A percentile compares a stretch with the other conserved stretches of the same genome.
phyloP scores from a whole-genome alignment of 768 basidiomycete genomes.

The Mycena crocata region DNA sequence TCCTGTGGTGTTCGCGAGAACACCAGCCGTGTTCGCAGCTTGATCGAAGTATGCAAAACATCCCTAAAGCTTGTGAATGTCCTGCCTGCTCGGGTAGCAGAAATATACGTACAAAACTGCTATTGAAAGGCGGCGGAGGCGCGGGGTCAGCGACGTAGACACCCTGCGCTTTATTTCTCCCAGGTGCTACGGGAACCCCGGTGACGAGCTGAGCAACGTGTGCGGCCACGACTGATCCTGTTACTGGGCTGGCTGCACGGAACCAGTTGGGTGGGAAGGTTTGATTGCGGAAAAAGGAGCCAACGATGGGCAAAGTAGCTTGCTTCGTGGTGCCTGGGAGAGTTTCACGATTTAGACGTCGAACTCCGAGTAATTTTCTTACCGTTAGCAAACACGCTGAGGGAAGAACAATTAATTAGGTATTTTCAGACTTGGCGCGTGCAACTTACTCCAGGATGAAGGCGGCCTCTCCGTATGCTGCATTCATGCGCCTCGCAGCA shows the following conservation, averaged over 20 bases:
- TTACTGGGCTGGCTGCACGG: conserved; percentile 24
- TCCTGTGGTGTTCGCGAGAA: conserved; percentile 26
- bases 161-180: conserved; percentile 28
- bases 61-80: background rate
- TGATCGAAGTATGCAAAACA: conserved; percentile 29
- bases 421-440: background rate
- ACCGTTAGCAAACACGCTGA: conserved; percentile 31
- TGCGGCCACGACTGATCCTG: conserved; percentile 6
- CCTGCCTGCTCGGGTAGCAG: background rate
- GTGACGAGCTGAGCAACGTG: background rate
- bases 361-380: background rate
- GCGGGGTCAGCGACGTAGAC: conserved; percentile 27
- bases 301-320: conserved; percentile 23
- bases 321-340: conserved; percentile 27
- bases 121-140: conserved; percentile 30
- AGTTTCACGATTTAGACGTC: background rate
- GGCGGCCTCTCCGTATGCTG: conserved; percentile 14
- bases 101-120: conserved; percentile 21
- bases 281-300: conserved; percentile 27
- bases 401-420: background rate
- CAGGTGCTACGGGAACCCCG: conserved; percentile 8
- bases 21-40: conserved; percentile 7
- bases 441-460: conserved; percentile 14
- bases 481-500: conserved; percentile 14
- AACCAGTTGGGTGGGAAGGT: conserved; percentile 30